These are phyloP conservation scores for Xerocomus potaroensis DNA, from an alignment of 768 basidiomycete genomes.

Conservation along the genomic window DNA sequence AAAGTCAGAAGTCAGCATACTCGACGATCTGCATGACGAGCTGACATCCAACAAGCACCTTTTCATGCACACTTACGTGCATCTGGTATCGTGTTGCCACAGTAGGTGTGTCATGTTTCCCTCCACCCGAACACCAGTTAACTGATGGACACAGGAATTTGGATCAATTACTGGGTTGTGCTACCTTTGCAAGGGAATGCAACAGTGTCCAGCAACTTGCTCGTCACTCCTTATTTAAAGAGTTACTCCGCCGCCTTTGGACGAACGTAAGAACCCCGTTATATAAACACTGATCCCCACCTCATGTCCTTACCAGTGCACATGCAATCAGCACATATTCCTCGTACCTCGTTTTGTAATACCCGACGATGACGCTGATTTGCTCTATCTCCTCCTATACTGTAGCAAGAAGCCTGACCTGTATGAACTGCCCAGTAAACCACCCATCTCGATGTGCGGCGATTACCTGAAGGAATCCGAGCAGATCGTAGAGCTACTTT, in stretches of 20 bases:
- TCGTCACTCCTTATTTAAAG: constrained; percentile 14
- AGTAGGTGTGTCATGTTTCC: constrained; percentile 1
- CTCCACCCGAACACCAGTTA: background rate
- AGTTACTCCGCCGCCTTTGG: constrained; percentile 8
- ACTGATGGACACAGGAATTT: constrained; percentile 8
- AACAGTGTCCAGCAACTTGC: constrained; percentile 14
- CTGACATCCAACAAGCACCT: constrained; percentile 20
- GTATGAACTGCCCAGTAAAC: constrained; percentile 4
- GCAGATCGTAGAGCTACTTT: constrained; percentile 21
- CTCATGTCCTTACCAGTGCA: constrained; percentile 6
- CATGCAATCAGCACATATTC: constrained; percentile 10
- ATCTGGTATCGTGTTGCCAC: constrained; percentile 17
- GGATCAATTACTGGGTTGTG: constrained; percentile 2
- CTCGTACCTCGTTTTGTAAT: constrained; percentile 2
- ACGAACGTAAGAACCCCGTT: constrained; percentile 4
- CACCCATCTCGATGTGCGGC: background rate
- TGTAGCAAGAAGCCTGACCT: constrained; percentile 17
- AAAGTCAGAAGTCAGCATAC: constrained; percentile 10
- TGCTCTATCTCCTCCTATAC: constrained; percentile 18
- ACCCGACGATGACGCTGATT: constrained; percentile 12
- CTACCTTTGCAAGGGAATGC: no score
- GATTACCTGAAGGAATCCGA: constrained; percentile 9
- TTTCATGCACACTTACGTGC: constrained; percentile 22
- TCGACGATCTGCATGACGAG: background rate
- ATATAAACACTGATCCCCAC: background rate